These are phyloP conservation scores for Geranium incanum DNA, from an alignment of 441 rosid species.

Conservation along the genomic window DNA sequence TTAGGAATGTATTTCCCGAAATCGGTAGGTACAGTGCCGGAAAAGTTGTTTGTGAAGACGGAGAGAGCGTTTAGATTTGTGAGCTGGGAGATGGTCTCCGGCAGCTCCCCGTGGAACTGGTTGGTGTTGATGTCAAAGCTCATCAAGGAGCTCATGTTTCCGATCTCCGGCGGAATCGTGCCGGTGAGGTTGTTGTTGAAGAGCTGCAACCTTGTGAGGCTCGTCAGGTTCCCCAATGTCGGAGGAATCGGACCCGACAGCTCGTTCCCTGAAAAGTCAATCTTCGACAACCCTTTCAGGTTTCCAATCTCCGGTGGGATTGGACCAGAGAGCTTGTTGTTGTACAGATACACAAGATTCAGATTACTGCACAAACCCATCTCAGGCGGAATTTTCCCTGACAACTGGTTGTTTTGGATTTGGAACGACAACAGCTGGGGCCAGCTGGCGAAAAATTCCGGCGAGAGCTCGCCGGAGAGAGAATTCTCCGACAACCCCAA, in stretches of 20 bases:
- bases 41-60: constrained; percentile 33
- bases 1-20: constrained; percentile 35
- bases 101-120: constrained; percentile 35
- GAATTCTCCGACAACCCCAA: constrained; percentile 43
- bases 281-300: constrained; percentile 13
- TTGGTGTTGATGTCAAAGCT: constrained; percentile 31
- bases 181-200: constrained; percentile 39
- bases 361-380: constrained; percentile 38
- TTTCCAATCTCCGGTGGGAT: constrained; percentile 49
- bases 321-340: constrained; percentile 33
- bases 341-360: constrained; percentile 29
- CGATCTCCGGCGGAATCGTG: constrained; percentile 36
- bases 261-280: constrained; percentile 34
- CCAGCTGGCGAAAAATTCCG: constrained; percentile 41
- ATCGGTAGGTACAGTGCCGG: constrained; percentile 32
- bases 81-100: constrained; percentile 31
- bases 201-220: constrained; percentile 24
- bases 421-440: constrained; percentile 41
- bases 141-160: constrained; percentile 25
- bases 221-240: constrained; percentile 30
- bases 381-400: constrained; percentile 43
- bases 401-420: constrained; percentile 43
- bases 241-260: constrained; percentile 37
- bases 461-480: constrained; percentile 39
- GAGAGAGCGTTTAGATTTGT: constrained; percentile 16